Conservation (phyloP, 768 basidiomycete genomes). For the Boletus subparvulus region DNA sequence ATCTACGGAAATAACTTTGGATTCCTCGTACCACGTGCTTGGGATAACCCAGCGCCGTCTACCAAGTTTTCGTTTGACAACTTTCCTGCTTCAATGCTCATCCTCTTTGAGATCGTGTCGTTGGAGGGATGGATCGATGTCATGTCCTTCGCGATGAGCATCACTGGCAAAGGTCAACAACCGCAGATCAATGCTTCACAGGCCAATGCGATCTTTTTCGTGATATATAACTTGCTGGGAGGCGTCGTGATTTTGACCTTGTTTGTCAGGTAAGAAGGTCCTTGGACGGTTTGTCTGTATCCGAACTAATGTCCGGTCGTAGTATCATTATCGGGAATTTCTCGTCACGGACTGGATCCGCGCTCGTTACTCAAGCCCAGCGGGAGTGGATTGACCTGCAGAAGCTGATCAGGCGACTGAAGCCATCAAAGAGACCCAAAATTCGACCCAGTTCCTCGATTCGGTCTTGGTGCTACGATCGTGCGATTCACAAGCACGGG, state of each 20-base stretch:
- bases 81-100: constrained; percentile 80
- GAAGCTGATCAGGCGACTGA: constrained; percentile 83
- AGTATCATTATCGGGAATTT: constrained; percentile 98
- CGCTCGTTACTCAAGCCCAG: constrained; percentile 82
- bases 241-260: constrained; percentile 87
- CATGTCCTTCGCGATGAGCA: constrained; percentile 75
- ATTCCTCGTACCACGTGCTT: constrained; percentile 81
- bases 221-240: constrained; percentile 89
- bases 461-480: constrained; percentile 86
- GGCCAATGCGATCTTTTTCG: constrained; percentile 85
- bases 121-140: constrained; percentile 98
- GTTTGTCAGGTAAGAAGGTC: constrained; percentile 72
- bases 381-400: constrained; percentile 93
- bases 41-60: constrained; percentile 82
- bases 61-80: constrained; percentile 88
- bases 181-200: constrained; percentile 72
- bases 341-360: constrained; percentile 80
- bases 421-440: constrained; percentile 80
- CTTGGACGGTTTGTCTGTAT: background rate
- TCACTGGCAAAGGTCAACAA: constrained; percentile 68
- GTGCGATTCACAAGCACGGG: constrained; percentile 89
- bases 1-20: constrained; percentile 60
- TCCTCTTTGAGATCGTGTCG: constrained; percentile 95
- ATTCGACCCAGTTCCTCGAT: constrained; percentile 51
- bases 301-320: constrained; percentile 16